Percentiles rank a stretch among this genome's conserved stretches.
Conservation (phyloP, 202 grass and related monocot species). For the Panicum virgatum region DNA sequence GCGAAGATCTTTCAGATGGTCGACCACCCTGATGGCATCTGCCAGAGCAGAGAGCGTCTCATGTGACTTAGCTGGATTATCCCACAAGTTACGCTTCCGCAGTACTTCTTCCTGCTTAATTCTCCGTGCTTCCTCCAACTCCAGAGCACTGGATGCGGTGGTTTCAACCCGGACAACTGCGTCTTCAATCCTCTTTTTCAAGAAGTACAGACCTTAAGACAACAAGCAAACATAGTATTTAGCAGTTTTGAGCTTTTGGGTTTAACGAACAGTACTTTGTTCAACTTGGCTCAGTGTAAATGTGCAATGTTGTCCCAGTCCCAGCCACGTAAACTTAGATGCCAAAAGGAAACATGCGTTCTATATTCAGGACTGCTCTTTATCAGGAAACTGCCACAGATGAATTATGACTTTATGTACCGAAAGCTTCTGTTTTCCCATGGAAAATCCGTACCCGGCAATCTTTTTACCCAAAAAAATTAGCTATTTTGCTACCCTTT, state of each 20-base stretch:
- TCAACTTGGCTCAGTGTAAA: neutral
- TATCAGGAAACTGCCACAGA: neutral
- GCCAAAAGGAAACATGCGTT: neutral
- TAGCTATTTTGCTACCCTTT: neutral
- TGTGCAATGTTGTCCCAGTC: neutral
- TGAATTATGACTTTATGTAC: neutral
- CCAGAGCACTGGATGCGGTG: constrained; percentile 58
- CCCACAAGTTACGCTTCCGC: constrained; percentile 62
- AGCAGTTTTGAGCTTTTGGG: neutral
- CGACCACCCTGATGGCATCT: constrained; percentile 63
- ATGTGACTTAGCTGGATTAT: constrained; percentile 65
- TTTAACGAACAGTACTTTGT: neutral
- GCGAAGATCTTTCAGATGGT: constrained; percentile 86
- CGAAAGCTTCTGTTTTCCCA: neutral
- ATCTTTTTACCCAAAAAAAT: neutral
- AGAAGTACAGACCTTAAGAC: constrained; percentile 65
- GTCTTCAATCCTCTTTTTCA: constrained; percentile 89
- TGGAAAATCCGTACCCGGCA: neutral
- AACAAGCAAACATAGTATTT: neutral
- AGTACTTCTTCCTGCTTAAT: constrained; percentile 72
- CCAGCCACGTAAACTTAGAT: neutral
- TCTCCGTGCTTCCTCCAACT: constrained; percentile 74
- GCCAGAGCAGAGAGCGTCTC: constrained; percentile 74
- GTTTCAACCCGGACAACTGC: constrained; percentile 61
- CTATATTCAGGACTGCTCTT: neutral